Conservation (phyloP, 306 rosid species). For the Casuarina glauca region DNA sequence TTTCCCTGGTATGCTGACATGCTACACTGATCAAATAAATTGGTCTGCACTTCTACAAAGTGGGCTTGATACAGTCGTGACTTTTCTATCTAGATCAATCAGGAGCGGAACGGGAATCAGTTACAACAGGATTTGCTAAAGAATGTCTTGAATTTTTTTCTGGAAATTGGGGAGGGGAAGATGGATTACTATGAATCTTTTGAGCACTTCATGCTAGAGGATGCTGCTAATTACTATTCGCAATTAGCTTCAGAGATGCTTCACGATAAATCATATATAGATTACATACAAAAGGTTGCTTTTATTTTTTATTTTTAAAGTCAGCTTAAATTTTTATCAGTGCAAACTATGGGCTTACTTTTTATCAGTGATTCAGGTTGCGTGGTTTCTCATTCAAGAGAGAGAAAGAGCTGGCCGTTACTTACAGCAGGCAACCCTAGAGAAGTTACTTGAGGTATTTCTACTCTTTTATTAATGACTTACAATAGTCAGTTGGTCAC, state of each 20-base stretch:
- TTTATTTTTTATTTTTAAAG: background rate
- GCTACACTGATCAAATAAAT: background rate
- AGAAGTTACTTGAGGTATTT: slow-evolving; percentile 5
- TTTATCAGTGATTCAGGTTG: slow-evolving; percentile 1
- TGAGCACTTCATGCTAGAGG: slow-evolving; percentile 1
- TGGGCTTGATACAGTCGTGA: background rate
- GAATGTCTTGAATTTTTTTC: background rate
- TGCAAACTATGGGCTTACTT: background rate
- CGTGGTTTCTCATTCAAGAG: background rate
- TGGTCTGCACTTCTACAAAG: background rate
- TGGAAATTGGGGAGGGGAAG: background rate
- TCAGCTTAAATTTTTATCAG: background rate
- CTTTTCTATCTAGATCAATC: background rate
- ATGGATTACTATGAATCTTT: background rate
- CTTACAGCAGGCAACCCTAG: background rate
- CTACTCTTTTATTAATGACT: background rate
- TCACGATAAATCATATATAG: background rate
- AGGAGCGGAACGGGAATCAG: background rate
- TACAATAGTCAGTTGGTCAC: background rate
- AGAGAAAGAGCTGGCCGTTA: background rate
- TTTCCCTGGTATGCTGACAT: slow-evolving; percentile 3
- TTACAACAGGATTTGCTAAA: slow-evolving; percentile 1
- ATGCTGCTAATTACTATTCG: background rate
- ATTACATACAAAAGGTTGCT: background rate
- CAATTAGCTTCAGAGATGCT: background rate